A percentile compares a stretch with the other conserved stretches of the same genome.
Evolutionary conservation across 768 basidiomycete genomes (phyloP).

Genomic region (Lentinula boryana): DNA sequence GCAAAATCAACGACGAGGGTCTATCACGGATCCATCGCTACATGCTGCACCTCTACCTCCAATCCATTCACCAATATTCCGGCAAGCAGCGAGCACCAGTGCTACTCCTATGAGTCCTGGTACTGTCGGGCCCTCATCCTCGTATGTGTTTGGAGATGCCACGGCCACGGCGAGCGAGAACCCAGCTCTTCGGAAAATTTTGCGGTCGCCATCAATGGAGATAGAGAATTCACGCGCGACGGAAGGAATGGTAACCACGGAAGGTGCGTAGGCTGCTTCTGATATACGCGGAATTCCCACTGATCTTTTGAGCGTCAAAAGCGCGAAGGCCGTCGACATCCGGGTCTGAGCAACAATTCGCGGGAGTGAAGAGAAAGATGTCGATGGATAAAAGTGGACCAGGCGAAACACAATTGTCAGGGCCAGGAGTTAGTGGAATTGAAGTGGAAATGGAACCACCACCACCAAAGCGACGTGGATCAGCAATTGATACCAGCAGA

Average conservation of each 20-base stretch:
- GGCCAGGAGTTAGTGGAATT: conserved; percentile 61
- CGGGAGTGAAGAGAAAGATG: conserved; percentile 79
- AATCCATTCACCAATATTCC: conserved; percentile 11
- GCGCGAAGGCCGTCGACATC: conserved; percentile 12
- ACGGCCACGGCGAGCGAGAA: conserved; percentile 32
- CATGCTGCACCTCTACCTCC: conserved; percentile 43
- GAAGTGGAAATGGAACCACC: conserved; percentile 57
- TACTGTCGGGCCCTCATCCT: conserved; percentile 55
- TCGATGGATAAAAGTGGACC: conserved; percentile 63
- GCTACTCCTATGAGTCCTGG: conserved; percentile 24
- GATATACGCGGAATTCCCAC: neutral
- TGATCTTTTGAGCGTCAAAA: conserved; percentile 62
- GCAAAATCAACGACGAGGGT: conserved; percentile 78
- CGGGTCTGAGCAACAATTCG: neutral
- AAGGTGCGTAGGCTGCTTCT: conserved; percentile 6
- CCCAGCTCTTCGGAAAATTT: conserved; percentile 46
- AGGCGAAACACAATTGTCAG: conserved; percentile 59
- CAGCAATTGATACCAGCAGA: conserved; percentile 71
- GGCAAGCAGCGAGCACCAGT: conserved; percentile 7
- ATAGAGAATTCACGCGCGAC: conserved; percentile 1
- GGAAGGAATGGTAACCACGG: neutral
- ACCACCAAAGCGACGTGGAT: conserved; percentile 78
- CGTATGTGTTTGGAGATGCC: conserved; percentile 69
- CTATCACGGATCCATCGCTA: conserved; percentile 77
- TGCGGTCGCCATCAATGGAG: conserved; percentile 53